These are phyloP conservation scores for Hypoxylon sp. DNA, from an alignment of 2,329 filamentous ascomycete genomes.

Conservation along the genomic window DNA sequence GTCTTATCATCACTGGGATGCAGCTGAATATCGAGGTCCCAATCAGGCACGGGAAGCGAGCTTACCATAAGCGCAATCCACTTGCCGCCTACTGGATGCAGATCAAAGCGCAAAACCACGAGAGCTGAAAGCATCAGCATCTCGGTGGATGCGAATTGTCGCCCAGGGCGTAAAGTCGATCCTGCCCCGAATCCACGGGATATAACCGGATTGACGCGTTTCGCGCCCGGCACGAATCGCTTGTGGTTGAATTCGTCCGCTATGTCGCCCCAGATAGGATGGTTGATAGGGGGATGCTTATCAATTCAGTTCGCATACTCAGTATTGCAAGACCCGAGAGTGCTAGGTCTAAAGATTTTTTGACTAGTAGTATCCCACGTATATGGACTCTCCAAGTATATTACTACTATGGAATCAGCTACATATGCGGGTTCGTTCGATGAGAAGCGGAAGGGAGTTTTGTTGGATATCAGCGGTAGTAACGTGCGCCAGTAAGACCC, in stretches of 20 bases:
- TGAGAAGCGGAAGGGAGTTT: background rate
- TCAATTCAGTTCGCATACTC: conserved; percentile 1
- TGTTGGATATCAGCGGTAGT: background rate
- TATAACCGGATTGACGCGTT: conserved; percentile 30
- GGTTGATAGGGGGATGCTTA: background rate
- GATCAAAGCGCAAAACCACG: conserved; percentile 32
- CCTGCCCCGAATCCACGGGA: conserved; percentile 40
- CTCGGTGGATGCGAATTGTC: conserved; percentile 41
- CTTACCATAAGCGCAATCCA: conserved; percentile 13
- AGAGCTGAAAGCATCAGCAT: conserved; percentile 39
- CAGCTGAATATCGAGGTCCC: conserved; percentile 13
- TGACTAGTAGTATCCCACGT: background rate
- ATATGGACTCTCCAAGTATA: background rate
- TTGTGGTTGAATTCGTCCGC: conserved; percentile 13
- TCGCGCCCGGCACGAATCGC: conserved; percentile 22
- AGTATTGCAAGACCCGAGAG: background rate
- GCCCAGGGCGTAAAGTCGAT: conserved; percentile 36
- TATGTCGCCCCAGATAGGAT: too few relatives aligned
- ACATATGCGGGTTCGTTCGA: background rate
- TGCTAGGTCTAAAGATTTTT: conserved; percentile 1
- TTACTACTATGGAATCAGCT: background rate
- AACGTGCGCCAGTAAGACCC: background rate
- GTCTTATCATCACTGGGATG: conserved; percentile 11
- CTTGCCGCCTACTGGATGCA: conserved; percentile 19
- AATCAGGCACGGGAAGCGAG: conserved; percentile 18